Evolutionary conservation across 352 stramenopile genomes (phyloP).

Genomic region (Phytophthora uliginosa): DNA sequence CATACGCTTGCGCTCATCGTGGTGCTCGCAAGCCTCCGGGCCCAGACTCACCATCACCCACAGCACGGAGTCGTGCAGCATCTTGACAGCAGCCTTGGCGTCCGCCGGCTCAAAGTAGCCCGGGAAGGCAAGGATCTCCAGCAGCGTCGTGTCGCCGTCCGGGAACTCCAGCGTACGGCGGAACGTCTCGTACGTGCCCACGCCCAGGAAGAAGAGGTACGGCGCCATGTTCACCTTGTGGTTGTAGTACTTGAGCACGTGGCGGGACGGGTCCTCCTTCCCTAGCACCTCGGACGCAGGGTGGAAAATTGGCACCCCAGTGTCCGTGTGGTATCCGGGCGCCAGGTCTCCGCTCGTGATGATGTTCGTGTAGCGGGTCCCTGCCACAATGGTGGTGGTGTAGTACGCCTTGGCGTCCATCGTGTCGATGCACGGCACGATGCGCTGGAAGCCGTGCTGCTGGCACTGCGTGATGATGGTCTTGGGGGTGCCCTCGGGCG

Average conservation of each 20-base stretch:
- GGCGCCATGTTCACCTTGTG: slow-evolving; percentile 89
- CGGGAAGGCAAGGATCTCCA: slow-evolving; percentile 81
- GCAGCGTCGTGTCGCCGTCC: slow-evolving; percentile 74
- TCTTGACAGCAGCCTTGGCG: slow-evolving; percentile 75
- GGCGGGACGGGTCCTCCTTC: slow-evolving; percentile 59
- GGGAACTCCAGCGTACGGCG: slow-evolving; percentile 79
- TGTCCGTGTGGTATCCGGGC: slow-evolving; percentile 66
- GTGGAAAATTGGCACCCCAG: slow-evolving; percentile 74
- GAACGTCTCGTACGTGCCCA: slow-evolving; percentile 85
- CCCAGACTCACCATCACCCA: slow-evolving; percentile 82
- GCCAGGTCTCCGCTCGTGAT: slow-evolving; percentile 85
- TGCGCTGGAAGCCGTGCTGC: slow-evolving; percentile 84
- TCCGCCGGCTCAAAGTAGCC: slow-evolving; percentile 75
- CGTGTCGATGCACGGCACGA: slow-evolving; percentile 82
- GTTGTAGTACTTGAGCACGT: slow-evolving; percentile 86
- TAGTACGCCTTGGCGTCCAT: slow-evolving; percentile 89
- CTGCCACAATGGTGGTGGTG: slow-evolving; percentile 79
- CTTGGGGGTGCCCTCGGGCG: slow-evolving; percentile 66
- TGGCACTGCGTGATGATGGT: slow-evolving; percentile 90
- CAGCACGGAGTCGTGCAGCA: slow-evolving; percentile 81
- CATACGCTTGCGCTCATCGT: slow-evolving; percentile 77
- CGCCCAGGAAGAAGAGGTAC: slow-evolving; percentile 85
- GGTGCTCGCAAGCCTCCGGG: slow-evolving; percentile 74
- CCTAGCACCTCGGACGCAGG: slow-evolving; percentile 60
- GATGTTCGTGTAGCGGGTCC: slow-evolving; percentile 84